Evolutionary conservation across 257 asterid species (phyloP).

Genomic region (Solanum appendiculatum): DNA sequence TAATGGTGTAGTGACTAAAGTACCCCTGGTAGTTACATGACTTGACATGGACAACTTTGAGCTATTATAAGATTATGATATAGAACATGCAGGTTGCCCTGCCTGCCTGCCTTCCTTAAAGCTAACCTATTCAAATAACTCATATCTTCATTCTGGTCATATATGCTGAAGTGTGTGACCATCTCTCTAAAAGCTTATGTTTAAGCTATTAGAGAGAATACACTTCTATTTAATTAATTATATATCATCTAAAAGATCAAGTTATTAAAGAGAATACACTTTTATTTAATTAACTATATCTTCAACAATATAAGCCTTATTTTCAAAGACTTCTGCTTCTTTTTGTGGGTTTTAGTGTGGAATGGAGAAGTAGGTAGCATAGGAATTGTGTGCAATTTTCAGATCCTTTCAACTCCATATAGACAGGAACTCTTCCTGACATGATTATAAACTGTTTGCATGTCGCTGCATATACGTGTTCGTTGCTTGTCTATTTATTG

Average conservation of each 20-base stretch:
- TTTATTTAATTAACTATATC: background rate
- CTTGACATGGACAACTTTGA: conserved; percentile 29
- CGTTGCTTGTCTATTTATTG: background rate
- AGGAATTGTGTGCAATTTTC: background rate
- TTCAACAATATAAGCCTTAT: background rate
- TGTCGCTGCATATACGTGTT: background rate
- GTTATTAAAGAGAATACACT: background rate
- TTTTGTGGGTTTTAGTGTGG: background rate
- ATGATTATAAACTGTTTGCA: background rate
- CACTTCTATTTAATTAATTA: background rate
- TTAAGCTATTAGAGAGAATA: background rate
- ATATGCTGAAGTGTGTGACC: background rate
- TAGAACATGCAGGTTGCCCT: conserved; percentile 36
- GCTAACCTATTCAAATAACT: conserved; percentile 10
- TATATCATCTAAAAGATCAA: background rate
- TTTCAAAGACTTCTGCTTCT: background rate
- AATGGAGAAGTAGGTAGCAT: background rate
- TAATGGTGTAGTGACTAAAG: conserved; percentile 17
- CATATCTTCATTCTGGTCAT: conserved; percentile 10
- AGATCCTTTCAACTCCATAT: background rate
- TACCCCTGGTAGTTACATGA: conserved; percentile 19
- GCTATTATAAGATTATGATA: conserved; percentile 21
- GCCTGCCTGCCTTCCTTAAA: conserved; percentile 3
- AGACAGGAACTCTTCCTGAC: background rate
- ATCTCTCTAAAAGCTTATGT: background rate